Evolutionary conservation across 1,139 yeast species (phyloP).

Genomic region (Magnusiomyces sp.): DNA sequence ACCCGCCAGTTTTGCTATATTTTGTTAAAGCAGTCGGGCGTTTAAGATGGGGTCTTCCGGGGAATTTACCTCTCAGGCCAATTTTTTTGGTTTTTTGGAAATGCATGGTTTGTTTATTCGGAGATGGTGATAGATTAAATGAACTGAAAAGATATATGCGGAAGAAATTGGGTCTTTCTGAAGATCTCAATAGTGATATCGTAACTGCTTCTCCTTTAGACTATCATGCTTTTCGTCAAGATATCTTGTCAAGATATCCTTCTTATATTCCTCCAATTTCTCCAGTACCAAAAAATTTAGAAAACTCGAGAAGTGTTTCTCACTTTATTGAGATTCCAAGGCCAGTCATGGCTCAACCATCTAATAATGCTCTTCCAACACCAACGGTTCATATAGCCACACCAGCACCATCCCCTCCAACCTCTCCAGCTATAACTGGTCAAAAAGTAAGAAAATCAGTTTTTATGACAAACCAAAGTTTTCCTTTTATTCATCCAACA

Average conservation of each 20-base stretch:
- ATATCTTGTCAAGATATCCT: conserved; percentile 68
- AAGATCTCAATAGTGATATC: conserved; percentile 19
- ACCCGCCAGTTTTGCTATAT: conserved; percentile 36
- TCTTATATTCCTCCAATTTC: conserved; percentile 46
- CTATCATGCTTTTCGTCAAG: conserved; percentile 70
- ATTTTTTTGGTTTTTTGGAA: conserved; percentile 48
- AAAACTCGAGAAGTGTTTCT: conserved; percentile 37
- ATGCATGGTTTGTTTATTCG: conserved; percentile 55
- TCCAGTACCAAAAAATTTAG: conserved; percentile 39
- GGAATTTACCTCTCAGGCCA: conserved; percentile 38
- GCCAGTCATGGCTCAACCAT: conserved; percentile 46
- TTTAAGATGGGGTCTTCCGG: conserved; percentile 49
- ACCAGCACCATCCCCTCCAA: conserved; percentile 80
- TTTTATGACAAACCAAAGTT: conserved; percentile 69
- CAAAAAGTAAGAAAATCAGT: conserved; percentile 57
- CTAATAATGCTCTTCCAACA: conserved; percentile 48
- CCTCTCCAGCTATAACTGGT: conserved; percentile 48
- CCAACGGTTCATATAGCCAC: conserved; percentile 74
- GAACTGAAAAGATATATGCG: conserved; percentile 46
- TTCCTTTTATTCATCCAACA: conserved; percentile 71
- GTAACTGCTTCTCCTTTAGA: conserved; percentile 67
- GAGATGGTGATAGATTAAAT: conserved; percentile 40
- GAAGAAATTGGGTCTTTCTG: conserved; percentile 37
- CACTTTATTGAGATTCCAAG: conserved; percentile 48
- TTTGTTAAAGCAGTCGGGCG: conserved; percentile 49